Evolutionary conservation across 148 eudicot species (phyloP), one percentile per base, ranked within the genome.

Genomic region (Amaranthus hypochondriacus): DNA sequence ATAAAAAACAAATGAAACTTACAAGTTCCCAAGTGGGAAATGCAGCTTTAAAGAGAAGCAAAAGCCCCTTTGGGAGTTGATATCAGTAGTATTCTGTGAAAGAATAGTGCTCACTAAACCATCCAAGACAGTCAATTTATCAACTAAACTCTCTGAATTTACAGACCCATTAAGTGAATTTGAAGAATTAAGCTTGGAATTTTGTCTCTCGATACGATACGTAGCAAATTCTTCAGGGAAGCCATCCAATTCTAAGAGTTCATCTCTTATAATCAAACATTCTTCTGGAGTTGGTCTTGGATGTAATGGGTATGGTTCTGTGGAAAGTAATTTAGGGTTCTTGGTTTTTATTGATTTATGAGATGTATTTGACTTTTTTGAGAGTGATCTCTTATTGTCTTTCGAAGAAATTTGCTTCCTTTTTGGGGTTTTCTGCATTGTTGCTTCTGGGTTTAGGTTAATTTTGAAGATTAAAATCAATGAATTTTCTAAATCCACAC

Each of bases 31-130:
- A 90, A 71, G 81, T 79, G 6, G 92, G 97, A 73, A 90, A 92
- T 7, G 77, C 84, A 80, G 85, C 74, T 79, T 92, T 92, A 44
- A 44, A 92, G 92, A 69, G 86, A 78, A 80, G 84, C 85, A 81
- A 92, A 92, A 50, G 97, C 97, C 83, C 83, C 73, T 92, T 55
- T 80, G 86, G 47, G 97, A 88, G 50, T 92, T 92, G 48, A 71
- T 78, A 79, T 92, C 97, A 62, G 96, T 88, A 14, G 97, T 92
- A 68, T 90, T 92, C 81, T 92, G 96, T 0, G 97, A 92, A 58
- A 92, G 71, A 68, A 92, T 69, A 13, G 78, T 84, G 66, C 85
- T 85, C 66, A 90, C 86, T 43, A 92, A 72, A 63, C 97, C 97
- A 67, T 92, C 96, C 85, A 92, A 80, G 48, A 92, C 97, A 66